Base-by-base conservation (phyloP, 2,329 filamentous ascomycete genomes). In the Hortaea sp. region DNA sequence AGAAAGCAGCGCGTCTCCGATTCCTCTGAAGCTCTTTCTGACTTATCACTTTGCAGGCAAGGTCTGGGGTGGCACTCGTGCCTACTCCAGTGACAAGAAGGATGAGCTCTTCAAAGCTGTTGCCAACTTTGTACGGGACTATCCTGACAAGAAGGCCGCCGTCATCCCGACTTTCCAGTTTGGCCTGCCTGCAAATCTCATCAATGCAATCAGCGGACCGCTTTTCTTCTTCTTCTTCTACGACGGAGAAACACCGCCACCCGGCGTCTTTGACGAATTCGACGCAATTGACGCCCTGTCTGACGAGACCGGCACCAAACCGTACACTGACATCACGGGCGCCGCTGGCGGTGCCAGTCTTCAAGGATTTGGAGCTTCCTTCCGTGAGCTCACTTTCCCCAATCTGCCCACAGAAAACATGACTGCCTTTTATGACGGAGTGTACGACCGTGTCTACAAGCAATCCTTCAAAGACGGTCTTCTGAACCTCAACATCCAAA, bases 131-230 rank as follows among this genome's bases (percentile, higher is more conserved):
- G 77, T 75, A 5, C 68, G 74, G 53, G 67, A 81, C 59, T 77
- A 78, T 56, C 64, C 69, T 0, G 78, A 82, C 53, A 67, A 73
- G 49, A 80, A 79, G 58, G 79, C 78, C 1, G 77, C 71, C 9
- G 72, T 82, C 40, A 81, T 82, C 50, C 61, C 76, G 40, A 81
- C 77, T 0, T 69, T 71, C 2, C 69, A 40, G 7, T 40, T 40
- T 6, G 38, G 38, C 7, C 29, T 77, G 54, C 48, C 71, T 0
- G 53, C 78, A 40, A 68, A 79, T 49, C 66, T 74, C 13, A 80
- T 76, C 75, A 20, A 20, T 20, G 20, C 20, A 4, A 20, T 20
- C 20, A 20, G 20, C 20, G 20, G 20, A 20, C 20, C 20, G 20
- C 20, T 20, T 20, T 20, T 20, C 20, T 20, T 20, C 20, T 20